These are phyloP conservation scores for Rhizophagus sp. DNA, from an alignment of 192 early-diverging fungal genomes.

Conservation along the genomic window DNA sequence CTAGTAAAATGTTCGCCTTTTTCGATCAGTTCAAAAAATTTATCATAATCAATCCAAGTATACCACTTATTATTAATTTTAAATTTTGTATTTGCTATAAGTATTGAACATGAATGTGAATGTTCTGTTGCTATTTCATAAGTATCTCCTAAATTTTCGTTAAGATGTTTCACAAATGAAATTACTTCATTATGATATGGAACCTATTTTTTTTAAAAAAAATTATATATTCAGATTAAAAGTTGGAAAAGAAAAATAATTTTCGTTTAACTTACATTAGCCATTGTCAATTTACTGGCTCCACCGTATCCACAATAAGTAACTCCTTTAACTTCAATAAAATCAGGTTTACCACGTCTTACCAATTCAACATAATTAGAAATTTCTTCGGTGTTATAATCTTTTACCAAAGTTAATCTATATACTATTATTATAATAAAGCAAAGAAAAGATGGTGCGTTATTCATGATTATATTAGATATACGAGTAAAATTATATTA, in stretches of 20 bases:
- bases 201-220: conserved; percentile 26
- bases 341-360: conserved; percentile 62
- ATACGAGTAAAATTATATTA: background rate
- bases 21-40: conserved; percentile 64
- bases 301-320: conserved; percentile 75
- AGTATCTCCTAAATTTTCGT: conserved; percentile 51
- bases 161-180: conserved; percentile 61
- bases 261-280: conserved; percentile 44
- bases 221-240: background rate
- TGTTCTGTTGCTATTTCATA: conserved; percentile 76
- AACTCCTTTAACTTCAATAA: conserved; percentile 78
- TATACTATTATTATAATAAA: conserved; percentile 44
- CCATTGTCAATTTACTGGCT: conserved; percentile 66
- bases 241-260: background rate
- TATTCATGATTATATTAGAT: background rate
- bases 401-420: conserved; percentile 73
- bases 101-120: conserved; percentile 66
- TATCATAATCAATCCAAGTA: conserved; percentile 74
- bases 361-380: conserved; percentile 67
- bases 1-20: conserved; percentile 55
- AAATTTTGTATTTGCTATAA: conserved; percentile 65
- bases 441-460: background rate
- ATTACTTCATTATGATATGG: conserved; percentile 71
- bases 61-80: conserved; percentile 69
- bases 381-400: conserved; percentile 67